phyloP scores from a whole-genome alignment of 2,329 filamentous ascomycete genomes.

The Fusarium kyushuense region DNA sequence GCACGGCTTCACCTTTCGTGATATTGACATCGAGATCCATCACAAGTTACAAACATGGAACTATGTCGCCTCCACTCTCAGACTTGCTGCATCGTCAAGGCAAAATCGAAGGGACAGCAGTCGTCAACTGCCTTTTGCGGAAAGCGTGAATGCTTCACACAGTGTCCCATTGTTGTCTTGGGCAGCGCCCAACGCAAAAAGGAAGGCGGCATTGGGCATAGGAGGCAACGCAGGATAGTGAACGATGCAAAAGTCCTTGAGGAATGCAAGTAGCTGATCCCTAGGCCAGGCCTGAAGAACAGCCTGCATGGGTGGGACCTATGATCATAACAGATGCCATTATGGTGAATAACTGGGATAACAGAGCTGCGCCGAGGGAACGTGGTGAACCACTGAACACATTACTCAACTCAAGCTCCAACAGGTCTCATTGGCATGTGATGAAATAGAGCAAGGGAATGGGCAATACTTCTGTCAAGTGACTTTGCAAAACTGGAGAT shows the following conservation, averaged over 20 bases:
- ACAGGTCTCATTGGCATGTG: background rate
- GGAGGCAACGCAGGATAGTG: slow-evolving; percentile 12
- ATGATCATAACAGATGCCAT: slow-evolving; percentile 21
- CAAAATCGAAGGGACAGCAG: slow-evolving; percentile 24
- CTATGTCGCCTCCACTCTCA: slow-evolving; percentile 14
- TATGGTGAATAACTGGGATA: slow-evolving; percentile 30
- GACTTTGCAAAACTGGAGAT: background rate
- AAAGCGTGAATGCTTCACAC: slow-evolving; percentile 16
- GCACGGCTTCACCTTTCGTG: background rate
- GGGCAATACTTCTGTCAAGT: background rate
- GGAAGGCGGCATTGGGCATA: slow-evolving; percentile 35
- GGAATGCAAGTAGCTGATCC: slow-evolving; percentile 16
- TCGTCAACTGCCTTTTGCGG: slow-evolving; percentile 45
- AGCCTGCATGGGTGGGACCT: slow-evolving; percentile 20
- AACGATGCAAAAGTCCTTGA: slow-evolving; percentile 43
- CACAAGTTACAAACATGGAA: slow-evolving; percentile 6
- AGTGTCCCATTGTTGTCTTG: slow-evolving; percentile 19
- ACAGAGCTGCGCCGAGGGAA: background rate
- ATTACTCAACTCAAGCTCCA: background rate
- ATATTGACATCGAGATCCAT: slow-evolving; percentile 7
- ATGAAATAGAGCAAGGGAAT: background rate
- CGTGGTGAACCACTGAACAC: background rate
- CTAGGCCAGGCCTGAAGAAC: slow-evolving; percentile 12
- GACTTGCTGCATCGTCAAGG: slow-evolving; percentile 6
- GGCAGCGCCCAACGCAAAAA: slow-evolving; percentile 37